Evolutionary conservation across 139 green algal genomes (phyloP), one percentile per base, ranked within the genome.

Genomic region (Volvox reticuliferus): DNA sequence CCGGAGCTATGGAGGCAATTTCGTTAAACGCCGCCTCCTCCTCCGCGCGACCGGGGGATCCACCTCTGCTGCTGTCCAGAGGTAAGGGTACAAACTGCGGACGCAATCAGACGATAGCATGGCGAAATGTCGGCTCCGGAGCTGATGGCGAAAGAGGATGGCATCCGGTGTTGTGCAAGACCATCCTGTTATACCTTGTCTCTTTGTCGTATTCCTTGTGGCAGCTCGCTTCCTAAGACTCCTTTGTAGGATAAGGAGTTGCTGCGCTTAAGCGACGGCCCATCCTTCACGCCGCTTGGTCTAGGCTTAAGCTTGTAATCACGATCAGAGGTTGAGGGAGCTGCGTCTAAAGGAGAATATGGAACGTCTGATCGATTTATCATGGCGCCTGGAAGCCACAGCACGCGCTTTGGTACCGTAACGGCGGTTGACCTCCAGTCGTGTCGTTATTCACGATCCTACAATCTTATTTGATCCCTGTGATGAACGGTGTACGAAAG

Each of bases 21-120:
- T 82, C 68, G 20, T 14, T 44, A 1, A 82, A 14, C 20, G 28
- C 28, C n/a, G 37, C 18, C 22, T 61, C 3, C 86, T 90, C 73
- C 9, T 90, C 73, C 9, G 14, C 13, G 17, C 86, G 30, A 16
- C 86, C 73, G 18, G 86, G 75, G 1, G 73, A 90, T 6, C 28
- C 86, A 20, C 68, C 75, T n/a, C 86, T 44, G 19, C 86, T 85
- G 86, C 86, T 90, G 13, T 90, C 86, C 9, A 90, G 75, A 21
- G 86, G 86, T 0, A 90, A 35, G 1, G 86, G 86, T 55, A 90
- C 86, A 50, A 90, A 90, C 86, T 89, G 68, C 67, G 63, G 1
- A 67, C 18, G 37, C 37, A 3, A 19, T 44, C 14, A 79, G 35
- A 79, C 28, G 26, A 3, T 1, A 62, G n/a, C 33, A 63, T 82